Evolutionary conservation across 1,139 yeast species (phyloP), one percentile per base, ranked within the genome.

Genomic region (Kluyveromyces sp.): DNA sequence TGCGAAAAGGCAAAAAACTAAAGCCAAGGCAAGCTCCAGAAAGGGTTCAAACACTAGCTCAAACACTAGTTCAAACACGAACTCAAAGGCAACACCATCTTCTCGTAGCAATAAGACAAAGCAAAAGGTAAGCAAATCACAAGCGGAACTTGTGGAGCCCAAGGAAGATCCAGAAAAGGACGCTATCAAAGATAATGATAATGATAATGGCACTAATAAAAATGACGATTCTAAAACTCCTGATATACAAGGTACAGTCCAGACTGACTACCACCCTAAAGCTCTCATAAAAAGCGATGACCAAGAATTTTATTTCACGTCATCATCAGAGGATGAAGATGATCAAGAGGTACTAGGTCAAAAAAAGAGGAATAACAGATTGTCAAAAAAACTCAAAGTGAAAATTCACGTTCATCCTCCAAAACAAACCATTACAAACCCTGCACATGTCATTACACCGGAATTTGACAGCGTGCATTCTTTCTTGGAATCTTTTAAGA

Each of bases 371-470:
- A 33, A 33, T 4, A 10, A 33, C 7, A 33, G 34, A 4, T 21
- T 33, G 15, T 21, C 3, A 33, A 33, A 33, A 29, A 45, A 57
- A 3, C 73, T 71, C 34, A 53, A 60, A 54, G 50, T 82, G 15
- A 70, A 69, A 7, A 56, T 85, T 25, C 74, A 69, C 36, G 72
- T 72, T 42, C 59, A 75, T 2, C 68, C 78, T 4, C 84, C 88
- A 1, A 72, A 74, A 7, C 83, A 83, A 29, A 65, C 77, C 6
- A 73, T 87, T 4, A 83, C 95, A 0, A 90, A 88, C 60, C 97
- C 97, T 2, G 74, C 79, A 3, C 95, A 88, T 67, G 65, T 75
- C 1, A 65, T 75, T 0, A 59, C 59, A 3, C 76, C 79, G 1
- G 56, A 68, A 45, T 74, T 60, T 50, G 51, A 56, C 8, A 61